These are phyloP conservation scores for Cichorium intybus DNA, from an alignment of 140 eudicot genomes.

Conservation along the genomic window DNA sequence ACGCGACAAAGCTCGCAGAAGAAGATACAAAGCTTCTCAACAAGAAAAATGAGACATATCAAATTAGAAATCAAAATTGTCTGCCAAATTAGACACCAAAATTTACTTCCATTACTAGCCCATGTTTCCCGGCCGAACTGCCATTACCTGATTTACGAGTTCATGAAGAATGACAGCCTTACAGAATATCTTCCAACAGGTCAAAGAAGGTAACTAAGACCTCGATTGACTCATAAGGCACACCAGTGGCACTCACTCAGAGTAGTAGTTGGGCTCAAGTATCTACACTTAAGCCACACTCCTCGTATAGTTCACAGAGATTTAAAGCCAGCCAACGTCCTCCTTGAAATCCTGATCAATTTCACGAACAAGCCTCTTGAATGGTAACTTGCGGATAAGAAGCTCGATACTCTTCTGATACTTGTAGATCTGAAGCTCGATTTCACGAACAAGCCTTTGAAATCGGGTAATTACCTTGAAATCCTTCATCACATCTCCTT, in stretches of 20 bases:
- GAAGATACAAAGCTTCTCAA: slow-evolving; percentile 68
- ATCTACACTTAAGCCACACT: slow-evolving; percentile 61
- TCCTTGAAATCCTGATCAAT: too few species aligned
- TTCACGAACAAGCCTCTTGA: too few species aligned
- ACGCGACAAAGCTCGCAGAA: slow-evolving; percentile 59
- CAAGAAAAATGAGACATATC: slow-evolving; percentile 73
- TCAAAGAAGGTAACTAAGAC: slow-evolving; percentile 46
- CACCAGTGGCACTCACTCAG: slow-evolving; percentile 64
- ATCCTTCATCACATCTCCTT: too few species aligned
- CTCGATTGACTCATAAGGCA: slow-evolving; percentile 65
- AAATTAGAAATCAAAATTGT: slow-evolving; percentile 73
- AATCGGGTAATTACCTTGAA: too few species aligned
- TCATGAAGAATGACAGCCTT: slow-evolving; percentile 88
- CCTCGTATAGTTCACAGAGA: slow-evolving; percentile 84
- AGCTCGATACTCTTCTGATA: too few species aligned
- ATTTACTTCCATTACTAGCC: slow-evolving; percentile 69
- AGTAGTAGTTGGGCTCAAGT: slow-evolving; percentile 78
- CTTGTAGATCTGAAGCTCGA: too few species aligned
- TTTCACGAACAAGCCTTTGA: too few species aligned
- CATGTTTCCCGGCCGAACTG: slow-evolving; percentile 70
- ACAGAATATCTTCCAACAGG: slow-evolving; percentile 51
- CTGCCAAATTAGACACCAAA: slow-evolving; percentile 76
- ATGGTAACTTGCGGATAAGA: too few species aligned
- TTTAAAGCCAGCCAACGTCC: slow-evolving; percentile 78
- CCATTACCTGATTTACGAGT: slow-evolving; percentile 80